Evolutionary conservation across 208 protist genomes (phyloP).

Genomic region (Wallacemonas collosoma): DNA sequence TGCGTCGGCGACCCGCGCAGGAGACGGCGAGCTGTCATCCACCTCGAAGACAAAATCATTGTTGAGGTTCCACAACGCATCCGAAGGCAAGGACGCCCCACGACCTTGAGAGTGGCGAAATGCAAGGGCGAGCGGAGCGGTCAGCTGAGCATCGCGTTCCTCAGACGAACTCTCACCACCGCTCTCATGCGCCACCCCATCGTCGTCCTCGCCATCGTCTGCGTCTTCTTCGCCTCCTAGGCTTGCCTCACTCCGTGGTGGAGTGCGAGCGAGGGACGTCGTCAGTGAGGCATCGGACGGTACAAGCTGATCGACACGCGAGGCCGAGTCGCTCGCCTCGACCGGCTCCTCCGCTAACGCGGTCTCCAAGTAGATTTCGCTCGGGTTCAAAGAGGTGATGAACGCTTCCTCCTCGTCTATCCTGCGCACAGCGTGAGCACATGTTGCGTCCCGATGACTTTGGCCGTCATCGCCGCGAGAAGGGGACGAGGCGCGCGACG

Average conservation of each 20-base stretch:
- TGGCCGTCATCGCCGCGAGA: neutral
- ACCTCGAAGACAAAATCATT: constrained; percentile 61
- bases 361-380: neutral
- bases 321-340: neutral
- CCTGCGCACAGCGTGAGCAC: neutral
- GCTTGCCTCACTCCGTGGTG: no score
- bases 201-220: neutral
- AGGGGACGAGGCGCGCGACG: neutral
- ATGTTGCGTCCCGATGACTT: no score
- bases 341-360: neutral
- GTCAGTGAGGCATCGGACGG: no score
- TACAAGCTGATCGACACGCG: no score
- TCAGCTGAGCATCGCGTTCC: neutral
- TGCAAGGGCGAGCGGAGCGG: neutral
- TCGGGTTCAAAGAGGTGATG: constrained; percentile 1
- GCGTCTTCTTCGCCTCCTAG: neutral
- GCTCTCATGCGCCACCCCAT: neutral
- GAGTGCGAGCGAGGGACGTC: no score
- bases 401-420: constrained; percentile 2
- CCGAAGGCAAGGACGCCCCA: neutral
- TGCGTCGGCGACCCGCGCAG: neutral
- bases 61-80: constrained; percentile 41
- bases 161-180: neutral
- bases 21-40: constrained; percentile 34
- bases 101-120: no score